phyloP scores from a whole-genome alignment of 352 stramenopile species.

The Pythium coloratum region DNA sequence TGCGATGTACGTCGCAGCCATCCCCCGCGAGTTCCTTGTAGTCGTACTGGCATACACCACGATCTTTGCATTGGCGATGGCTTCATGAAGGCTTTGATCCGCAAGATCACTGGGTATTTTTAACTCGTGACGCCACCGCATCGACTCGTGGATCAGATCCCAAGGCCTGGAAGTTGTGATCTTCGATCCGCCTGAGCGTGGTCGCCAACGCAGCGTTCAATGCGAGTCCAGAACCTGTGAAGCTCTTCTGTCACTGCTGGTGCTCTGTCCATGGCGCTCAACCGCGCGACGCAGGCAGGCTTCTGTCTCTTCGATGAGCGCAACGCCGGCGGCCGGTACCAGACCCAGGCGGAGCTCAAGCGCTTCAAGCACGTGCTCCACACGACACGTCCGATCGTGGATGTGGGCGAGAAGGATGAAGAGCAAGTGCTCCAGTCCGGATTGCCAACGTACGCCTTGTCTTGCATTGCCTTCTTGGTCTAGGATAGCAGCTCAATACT shows the following conservation, averaged over 20 bases:
- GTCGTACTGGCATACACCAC: background rate
- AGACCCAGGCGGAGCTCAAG: constrained; percentile 74
- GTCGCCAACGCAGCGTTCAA: background rate
- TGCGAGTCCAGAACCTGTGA: background rate
- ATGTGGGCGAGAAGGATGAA: constrained; percentile 58
- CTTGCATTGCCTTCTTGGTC: background rate
- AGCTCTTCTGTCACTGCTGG: background rate
- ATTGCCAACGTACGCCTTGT: constrained; percentile 42
- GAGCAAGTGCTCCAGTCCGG: constrained; percentile 34
- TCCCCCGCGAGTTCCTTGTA: background rate
- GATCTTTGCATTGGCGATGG: background rate
- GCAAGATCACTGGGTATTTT: background rate
- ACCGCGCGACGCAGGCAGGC: constrained; percentile 57
- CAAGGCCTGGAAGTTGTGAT: background rate
- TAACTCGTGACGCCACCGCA: background rate
- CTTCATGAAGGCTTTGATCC: no score
- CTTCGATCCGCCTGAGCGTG: background rate
- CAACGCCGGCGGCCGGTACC: constrained; percentile 68
- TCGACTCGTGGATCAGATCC: background rate
- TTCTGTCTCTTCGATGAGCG: constrained; percentile 81
- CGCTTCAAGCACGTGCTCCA: constrained; percentile 75
- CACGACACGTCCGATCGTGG: constrained; percentile 45
- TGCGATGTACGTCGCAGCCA: background rate
- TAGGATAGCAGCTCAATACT: no score
- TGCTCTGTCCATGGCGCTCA: constrained; percentile 40